Percentiles rank a stretch among this genome's conserved stretches.
Conservation (phyloP, 169 alveolate species). For the Sarcocystis neurona region DNA sequence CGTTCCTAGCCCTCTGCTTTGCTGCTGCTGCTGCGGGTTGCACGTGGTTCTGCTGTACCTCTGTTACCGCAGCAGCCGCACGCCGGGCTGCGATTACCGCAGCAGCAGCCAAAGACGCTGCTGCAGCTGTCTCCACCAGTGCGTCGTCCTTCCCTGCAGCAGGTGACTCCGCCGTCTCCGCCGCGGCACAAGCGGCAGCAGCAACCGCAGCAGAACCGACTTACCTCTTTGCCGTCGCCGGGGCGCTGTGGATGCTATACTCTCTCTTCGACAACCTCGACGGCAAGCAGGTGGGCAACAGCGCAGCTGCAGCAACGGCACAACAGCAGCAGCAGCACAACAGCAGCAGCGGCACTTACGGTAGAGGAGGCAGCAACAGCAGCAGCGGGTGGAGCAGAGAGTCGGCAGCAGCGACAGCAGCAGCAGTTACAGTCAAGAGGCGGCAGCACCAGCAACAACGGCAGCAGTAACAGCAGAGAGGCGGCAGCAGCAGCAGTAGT, state of each 20-base stretch:
- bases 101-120: no score
- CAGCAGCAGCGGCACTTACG: no score
- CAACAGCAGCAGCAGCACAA: no score
- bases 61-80: not conserved
- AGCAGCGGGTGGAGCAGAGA: no score
- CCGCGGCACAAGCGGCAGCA: not conserved
- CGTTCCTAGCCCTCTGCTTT: constrained; percentile 42
- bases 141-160: not conserved
- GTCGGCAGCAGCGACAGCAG: no score
- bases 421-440: no score
- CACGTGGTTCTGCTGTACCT: constrained; percentile 49
- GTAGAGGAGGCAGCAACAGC: no score
- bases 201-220: no score
- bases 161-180: not conserved
- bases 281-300: constrained; percentile 46
- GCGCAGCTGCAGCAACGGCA: no score
- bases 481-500: no score
- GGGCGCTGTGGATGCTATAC: constrained; percentile 51
- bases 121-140: not conserved
- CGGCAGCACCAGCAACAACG: no score
- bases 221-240: constrained; percentile 38
- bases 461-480: no score
- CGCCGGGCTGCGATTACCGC: not conserved
- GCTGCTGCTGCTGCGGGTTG: constrained; percentile 36
- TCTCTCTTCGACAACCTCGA: constrained; percentile 46